Evolutionary conservation across 306 rosid genomes (phyloP).

Genomic region (Cyclanthera cordifolia): DNA sequence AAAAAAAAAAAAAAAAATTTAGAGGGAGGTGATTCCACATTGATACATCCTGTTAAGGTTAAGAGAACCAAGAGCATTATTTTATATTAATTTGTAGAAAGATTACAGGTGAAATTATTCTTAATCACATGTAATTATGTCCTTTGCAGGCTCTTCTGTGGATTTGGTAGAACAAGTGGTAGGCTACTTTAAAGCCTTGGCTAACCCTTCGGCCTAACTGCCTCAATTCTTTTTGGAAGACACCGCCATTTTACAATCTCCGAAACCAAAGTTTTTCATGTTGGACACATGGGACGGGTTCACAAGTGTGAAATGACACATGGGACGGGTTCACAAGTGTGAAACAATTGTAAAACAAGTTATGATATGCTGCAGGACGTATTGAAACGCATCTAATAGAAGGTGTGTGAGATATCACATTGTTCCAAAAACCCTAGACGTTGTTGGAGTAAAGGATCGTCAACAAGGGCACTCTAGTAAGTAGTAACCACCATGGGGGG

Average conservation of each 20-base stretch:
- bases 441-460: too few species aligned
- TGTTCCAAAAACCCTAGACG: too few species aligned
- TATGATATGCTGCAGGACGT: conserved; percentile 52
- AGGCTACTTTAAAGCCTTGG: conserved; percentile 86
- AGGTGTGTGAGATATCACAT: conserved; percentile 24
- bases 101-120: background rate
- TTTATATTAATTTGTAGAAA: background rate
- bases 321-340: conserved; percentile 69
- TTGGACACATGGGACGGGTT: conserved; percentile 90
- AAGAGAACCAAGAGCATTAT: background rate
- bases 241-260: conserved; percentile 60
- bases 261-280: conserved; percentile 70
- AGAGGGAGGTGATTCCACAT: too few species aligned
- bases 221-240: conserved; percentile 80
- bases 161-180: conserved; percentile 66
- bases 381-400: conserved; percentile 57
- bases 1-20: too few species aligned
- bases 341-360: conserved; percentile 67
- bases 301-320: too few species aligned
- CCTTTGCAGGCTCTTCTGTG: conserved; percentile 64
- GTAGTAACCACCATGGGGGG: too few species aligned
- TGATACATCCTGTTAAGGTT: background rate
- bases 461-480: too few species aligned
- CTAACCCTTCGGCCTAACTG: conserved; percentile 82
- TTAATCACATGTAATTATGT: background rate